These are phyloP conservation scores for Aspergillus nidulans DNA, from an alignment of 495 filamentous ascomycete species.

Conservation along the genomic window DNA sequence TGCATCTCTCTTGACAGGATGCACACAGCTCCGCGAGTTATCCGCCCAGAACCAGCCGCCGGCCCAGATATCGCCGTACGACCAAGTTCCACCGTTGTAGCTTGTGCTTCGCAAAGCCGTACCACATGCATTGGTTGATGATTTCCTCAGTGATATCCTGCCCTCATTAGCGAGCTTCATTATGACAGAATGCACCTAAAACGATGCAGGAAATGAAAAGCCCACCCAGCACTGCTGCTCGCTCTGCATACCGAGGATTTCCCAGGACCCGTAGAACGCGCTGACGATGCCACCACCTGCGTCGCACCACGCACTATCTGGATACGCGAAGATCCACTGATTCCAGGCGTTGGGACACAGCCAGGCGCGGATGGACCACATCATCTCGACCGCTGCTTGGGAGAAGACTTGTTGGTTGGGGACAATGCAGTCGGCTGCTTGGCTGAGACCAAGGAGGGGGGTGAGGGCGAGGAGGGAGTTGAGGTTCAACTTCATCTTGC, in stretches of 20 bases:
- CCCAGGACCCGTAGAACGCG: conserved; percentile 9
- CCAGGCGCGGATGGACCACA: conserved; percentile 14
- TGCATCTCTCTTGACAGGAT: conserved; percentile 11
- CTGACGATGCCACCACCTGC: conserved; percentile 4
- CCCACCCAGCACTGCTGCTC: conserved; percentile 13
- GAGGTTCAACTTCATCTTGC: neutral
- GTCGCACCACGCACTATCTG: conserved; percentile 12
- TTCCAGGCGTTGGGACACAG: conserved; percentile 11
- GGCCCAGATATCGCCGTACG: conserved; percentile 8
- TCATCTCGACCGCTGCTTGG: conserved; percentile 10
- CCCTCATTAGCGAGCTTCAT: neutral
- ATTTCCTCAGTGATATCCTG: conserved; percentile 14
- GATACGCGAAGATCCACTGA: conserved; percentile 1
- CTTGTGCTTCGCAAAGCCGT: conserved; percentile 6
- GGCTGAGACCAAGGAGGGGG: neutral
- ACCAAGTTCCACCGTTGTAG: conserved; percentile 10
- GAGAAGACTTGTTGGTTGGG: conserved; percentile 10
- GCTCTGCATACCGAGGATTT: conserved; percentile 4
- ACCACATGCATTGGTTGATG: conserved; percentile 16
- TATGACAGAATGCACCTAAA: neutral
- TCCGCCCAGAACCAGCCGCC: conserved; percentile 14
- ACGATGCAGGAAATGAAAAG: neutral
- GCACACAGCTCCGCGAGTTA: conserved; percentile 5
- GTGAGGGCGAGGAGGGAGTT: neutral
- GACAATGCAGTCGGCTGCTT: conserved; percentile 9